These are phyloP conservation scores for Colletotrichum abscissum DNA, from an alignment of 2,329 filamentous ascomycete species.

Conservation along the genomic window DNA sequence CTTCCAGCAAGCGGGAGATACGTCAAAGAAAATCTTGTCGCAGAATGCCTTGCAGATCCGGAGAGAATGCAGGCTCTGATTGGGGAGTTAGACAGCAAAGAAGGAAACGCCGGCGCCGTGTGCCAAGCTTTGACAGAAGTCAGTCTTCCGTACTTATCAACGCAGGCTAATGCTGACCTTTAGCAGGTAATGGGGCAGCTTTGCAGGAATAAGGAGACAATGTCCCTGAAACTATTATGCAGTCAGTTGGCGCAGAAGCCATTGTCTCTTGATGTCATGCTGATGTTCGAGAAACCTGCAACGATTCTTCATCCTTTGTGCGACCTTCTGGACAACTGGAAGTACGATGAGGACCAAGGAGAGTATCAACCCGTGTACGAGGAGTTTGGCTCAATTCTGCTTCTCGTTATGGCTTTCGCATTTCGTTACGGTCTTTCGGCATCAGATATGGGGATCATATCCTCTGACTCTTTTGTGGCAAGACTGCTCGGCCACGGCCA, in stretches of 20 bases:
- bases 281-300: slow-evolving; percentile 78
- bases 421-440: slow-evolving; percentile 77
- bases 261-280: slow-evolving; percentile 77
- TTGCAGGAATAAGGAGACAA: slow-evolving; percentile 80
- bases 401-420: slow-evolving; percentile 80
- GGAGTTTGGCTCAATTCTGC: slow-evolving; percentile 82
- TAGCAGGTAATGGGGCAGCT: slow-evolving; percentile 73
- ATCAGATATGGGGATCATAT: slow-evolving; percentile 71
- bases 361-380: slow-evolving; percentile 90
- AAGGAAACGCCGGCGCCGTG: slow-evolving; percentile 90
- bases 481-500: slow-evolving; percentile 72
- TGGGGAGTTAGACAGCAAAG: slow-evolving; percentile 86
- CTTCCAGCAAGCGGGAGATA: slow-evolving; percentile 80
- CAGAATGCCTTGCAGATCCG: slow-evolving; percentile 80
- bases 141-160: not conserved
- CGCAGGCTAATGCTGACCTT: slow-evolving; percentile 11
- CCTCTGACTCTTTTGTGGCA: slow-evolving; percentile 74
- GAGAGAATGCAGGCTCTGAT: slow-evolving; percentile 82
- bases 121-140: slow-evolving; percentile 82
- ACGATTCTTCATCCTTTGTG: slow-evolving; percentile 80
- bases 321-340: slow-evolving; percentile 81
- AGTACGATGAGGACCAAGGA: slow-evolving; percentile 84
- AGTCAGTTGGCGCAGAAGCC: slow-evolving; percentile 79
- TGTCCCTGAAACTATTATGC: slow-evolving; percentile 81
- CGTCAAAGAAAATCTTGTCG: slow-evolving; percentile 80